These are phyloP conservation scores for Pelargonium cotyledonis DNA, from an alignment of 441 rosid species.

Conservation along the genomic window DNA sequence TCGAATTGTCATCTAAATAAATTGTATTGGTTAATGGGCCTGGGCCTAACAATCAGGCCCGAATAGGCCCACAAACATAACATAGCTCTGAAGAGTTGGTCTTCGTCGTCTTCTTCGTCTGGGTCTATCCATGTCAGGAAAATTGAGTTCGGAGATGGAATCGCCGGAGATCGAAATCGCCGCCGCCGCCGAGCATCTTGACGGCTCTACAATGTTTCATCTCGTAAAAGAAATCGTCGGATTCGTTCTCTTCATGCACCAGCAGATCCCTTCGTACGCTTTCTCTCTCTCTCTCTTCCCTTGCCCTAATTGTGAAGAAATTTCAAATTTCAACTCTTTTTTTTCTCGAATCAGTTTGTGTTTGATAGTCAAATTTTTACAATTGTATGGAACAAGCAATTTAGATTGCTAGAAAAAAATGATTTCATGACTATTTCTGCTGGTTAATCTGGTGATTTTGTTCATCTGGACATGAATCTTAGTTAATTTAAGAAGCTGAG, in stretches of 20 bases:
- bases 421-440: too few relatives aligned
- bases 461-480: too few relatives aligned
- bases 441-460: too few relatives aligned
- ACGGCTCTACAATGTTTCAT: conserved; percentile 48
- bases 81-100: background rate
- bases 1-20: too few relatives aligned
- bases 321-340: background rate
- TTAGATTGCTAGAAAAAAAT: too few relatives aligned
- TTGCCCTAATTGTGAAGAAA: background rate
- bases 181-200: conserved; percentile 38
- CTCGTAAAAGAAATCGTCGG: conserved; percentile 52
- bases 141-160: conserved; percentile 40
- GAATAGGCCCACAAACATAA: background rate
- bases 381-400: too few relatives aligned
- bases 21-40: background rate
- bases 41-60: background rate
- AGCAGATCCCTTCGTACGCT: conserved; percentile 82
- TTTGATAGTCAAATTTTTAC: background rate
- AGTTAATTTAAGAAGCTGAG: too few relatives aligned
- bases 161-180: conserved; percentile 38
- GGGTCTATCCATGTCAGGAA: conserved; percentile 32
- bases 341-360: background rate
- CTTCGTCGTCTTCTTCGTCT: background rate
- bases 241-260: conserved; percentile 87
- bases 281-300: conserved; percentile 8